Percentiles rank a stretch among this genome's conserved stretches.
Evolutionary conservation across 1,284 basidiomycete species (phyloP).

Genomic region (Trichosporon sp.): DNA sequence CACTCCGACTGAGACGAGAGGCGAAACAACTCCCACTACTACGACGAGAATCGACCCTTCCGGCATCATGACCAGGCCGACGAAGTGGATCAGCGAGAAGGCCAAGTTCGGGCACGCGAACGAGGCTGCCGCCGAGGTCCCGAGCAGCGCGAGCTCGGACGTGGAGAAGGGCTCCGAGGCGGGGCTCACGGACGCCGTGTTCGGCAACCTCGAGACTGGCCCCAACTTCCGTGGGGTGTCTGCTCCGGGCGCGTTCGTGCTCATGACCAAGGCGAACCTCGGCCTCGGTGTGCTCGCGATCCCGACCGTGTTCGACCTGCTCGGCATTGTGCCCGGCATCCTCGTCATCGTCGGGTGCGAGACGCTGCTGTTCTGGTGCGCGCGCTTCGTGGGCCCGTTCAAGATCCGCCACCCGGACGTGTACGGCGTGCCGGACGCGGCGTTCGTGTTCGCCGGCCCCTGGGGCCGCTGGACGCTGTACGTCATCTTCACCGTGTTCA

Average conservation of each 20-base stretch:
- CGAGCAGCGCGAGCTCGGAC: not conserved
- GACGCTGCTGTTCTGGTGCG: slow-evolving; percentile 29
- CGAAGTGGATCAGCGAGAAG: not conserved
- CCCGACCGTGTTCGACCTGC: slow-evolving; percentile 30
- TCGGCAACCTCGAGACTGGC: slow-evolving; percentile 25
- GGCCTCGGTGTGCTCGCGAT: slow-evolving; percentile 38
- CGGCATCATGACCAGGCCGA: not conserved
- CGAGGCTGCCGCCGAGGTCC: not conserved
- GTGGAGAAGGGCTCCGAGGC: not conserved
- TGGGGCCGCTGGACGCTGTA: slow-evolving; percentile 28
- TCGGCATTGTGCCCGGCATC: slow-evolving; percentile 37
- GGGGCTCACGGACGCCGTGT: slow-evolving; percentile 27
- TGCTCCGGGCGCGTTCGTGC: slow-evolving; percentile 16
- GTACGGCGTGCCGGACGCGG: slow-evolving; percentile 31
- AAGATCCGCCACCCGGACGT: slow-evolving; percentile 24
- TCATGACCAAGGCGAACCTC: slow-evolving; percentile 34
- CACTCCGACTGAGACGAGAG: not conserved
- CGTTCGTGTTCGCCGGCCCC: slow-evolving; percentile 24
- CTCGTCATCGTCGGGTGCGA: slow-evolving; percentile 31
- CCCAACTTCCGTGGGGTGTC: slow-evolving; percentile 32
- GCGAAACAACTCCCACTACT: not conserved
- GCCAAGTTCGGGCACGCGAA: not conserved
- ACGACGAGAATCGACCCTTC: not conserved
- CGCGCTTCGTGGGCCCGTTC: slow-evolving; percentile 22
- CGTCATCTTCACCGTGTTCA: slow-evolving; percentile 17